Base-by-base conservation (phyloP, 345 rosid genomes). In the Gossypium herbaceum region DNA sequence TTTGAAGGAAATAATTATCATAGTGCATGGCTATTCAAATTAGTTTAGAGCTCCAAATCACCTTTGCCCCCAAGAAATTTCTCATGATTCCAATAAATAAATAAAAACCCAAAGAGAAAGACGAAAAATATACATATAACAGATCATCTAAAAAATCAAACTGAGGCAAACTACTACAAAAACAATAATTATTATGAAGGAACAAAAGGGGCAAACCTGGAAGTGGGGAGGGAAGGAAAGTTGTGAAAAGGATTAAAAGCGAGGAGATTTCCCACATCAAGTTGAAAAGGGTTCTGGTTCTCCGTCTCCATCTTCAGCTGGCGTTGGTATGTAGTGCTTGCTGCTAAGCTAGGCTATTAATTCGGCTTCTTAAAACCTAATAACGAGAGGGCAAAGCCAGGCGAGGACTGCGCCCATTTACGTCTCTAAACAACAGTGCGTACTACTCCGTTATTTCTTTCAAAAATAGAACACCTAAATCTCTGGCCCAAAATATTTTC, bases 201-300 rank as follows among this genome's bases (percentile, higher is more conserved):
- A 56, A 56, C 1, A 24, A 61, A 4, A 61, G 41, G 41, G 8
- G 11, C 29, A 27, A 61, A 61, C 66, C 66, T 61, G 5, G 66
- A 27, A 61, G 66, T 8, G 44, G 66, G 66, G 41, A 61, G 44
- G 44, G 66, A 61, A 29, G 66, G 45, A 9, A 88, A 86, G 29
- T 59, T 77, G 76, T 88, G 87, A 73, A 70, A 81, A 12, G 89
- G 77, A 77, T 92, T 86, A 77, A 81, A 90, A 76, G 87, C 93
- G 76, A 88, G 58, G 56, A 94, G 94, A 83, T 92, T 83, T 19
- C 97, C 96, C 43, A 90, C 82, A 89, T 94, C 94, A 2, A 90
- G 77, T 74, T 83, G 80, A 77, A 71, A 71, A 62, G 76, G 61
- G 17, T 74, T 82, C 34, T 73, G 64, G 4, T 47, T 73, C 73